These are phyloP conservation scores for Puccinia triticina DNA, from an alignment of 1,284 basidiomycete species.

Conservation along the genomic window DNA sequence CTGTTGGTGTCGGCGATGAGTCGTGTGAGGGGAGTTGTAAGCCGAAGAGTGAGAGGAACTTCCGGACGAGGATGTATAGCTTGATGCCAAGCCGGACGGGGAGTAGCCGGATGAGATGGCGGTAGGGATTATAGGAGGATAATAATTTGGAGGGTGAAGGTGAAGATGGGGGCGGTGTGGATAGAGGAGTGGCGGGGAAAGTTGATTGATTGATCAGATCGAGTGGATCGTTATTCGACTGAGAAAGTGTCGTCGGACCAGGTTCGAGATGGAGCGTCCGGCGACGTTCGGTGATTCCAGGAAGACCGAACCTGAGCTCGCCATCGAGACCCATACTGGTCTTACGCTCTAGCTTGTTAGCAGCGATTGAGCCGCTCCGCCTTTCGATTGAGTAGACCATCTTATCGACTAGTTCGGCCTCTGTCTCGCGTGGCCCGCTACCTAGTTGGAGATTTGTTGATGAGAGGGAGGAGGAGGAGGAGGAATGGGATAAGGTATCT, in stretches of 20 bases:
- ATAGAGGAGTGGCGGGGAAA: neutral
- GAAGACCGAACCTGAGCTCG: conserved; percentile 34
- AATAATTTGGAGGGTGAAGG: conserved; percentile 26
- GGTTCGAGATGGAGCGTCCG: conserved; percentile 36
- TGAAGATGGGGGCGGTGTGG: conserved; percentile 7
- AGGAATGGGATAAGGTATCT: neutral
- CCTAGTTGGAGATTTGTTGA: neutral
- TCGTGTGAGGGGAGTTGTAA: conserved; percentile 6
- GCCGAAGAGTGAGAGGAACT: conserved; percentile 42
- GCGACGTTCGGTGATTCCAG: conserved; percentile 44
- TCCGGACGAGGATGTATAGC: conserved; percentile 41
- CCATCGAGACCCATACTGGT: conserved; percentile 40
- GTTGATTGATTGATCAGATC: conserved; percentile 37
- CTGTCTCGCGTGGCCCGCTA: conserved; percentile 36
- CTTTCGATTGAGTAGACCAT: conserved; percentile 44
- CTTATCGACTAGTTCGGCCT: conserved; percentile 48
- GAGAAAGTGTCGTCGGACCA: neutral
- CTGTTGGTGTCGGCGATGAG: neutral
- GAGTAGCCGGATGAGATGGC: conserved; percentile 40
- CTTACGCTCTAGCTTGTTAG: conserved; percentile 46
- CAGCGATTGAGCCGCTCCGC: conserved; percentile 27
- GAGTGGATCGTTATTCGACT: neutral
- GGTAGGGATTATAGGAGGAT: conserved; percentile 38
- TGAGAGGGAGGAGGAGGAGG: neutral
- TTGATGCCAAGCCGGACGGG: conserved; percentile 39